Conservation (phyloP, 2,329 filamentous ascomycete genomes). For the Esteya vermicola region DNA sequence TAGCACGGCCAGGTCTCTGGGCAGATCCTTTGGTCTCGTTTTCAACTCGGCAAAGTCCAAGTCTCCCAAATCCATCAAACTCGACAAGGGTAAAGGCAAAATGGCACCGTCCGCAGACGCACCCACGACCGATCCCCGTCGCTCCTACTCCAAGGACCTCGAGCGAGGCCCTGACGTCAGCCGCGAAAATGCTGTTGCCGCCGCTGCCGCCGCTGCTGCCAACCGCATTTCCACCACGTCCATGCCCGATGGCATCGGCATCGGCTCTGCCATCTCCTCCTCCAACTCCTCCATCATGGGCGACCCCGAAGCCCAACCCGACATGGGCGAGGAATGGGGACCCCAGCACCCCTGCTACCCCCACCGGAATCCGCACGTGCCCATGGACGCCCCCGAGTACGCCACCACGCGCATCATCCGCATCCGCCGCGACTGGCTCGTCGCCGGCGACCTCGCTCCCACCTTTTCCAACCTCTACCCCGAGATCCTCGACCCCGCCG, state of each 20-base stretch:
- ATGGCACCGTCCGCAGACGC: conserved; percentile 26
- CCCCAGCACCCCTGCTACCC: conserved; percentile 89
- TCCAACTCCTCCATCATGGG: conserved; percentile 48
- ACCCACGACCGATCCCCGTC: conserved; percentile 15
- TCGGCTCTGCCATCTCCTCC: conserved; percentile 41
- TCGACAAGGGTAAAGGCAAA: conserved; percentile 30
- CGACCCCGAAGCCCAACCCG: conserved; percentile 47
- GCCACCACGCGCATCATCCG: conserved; percentile 76
- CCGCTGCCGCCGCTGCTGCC: not conserved
- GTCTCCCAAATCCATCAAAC: not conserved
- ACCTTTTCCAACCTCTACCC: conserved; percentile 93
- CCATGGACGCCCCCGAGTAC: conserved; percentile 60
- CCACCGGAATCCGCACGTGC: conserved; percentile 83
- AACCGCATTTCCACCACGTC: conserved; percentile 31
- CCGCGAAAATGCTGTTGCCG: not conserved
- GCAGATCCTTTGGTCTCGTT: not conserved
- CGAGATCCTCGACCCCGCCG: conserved; percentile 77
- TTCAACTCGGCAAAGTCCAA: not conserved
- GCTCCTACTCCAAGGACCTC: conserved; percentile 33
- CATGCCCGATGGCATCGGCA: conserved; percentile 34
- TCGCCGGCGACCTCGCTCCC: conserved; percentile 77
- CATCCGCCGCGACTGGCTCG: conserved; percentile 81
- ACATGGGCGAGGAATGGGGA: conserved; percentile 73
- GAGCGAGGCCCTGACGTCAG: conserved; percentile 35
- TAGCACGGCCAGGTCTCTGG: too few species aligned